phyloP scores from a whole-genome alignment of 192 early-diverging fungal species.

The Coemansia sp. region DNA sequence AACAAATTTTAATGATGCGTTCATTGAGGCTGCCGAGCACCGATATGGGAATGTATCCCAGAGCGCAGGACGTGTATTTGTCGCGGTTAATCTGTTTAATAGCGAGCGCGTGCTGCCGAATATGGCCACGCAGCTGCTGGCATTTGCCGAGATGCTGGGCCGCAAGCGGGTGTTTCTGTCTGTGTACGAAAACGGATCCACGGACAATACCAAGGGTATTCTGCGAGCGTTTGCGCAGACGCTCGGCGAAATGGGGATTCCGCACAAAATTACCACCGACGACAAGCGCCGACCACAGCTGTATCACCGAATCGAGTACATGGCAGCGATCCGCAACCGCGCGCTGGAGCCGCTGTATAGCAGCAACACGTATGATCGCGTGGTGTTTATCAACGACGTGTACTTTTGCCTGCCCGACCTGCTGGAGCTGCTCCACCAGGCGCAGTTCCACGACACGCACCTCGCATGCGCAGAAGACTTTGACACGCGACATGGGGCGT shows the following conservation, averaged over 20 bases:
- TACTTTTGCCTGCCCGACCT: constrained; percentile 52
- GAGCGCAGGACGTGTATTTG: constrained; percentile 1
- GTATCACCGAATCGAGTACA: constrained; percentile 48
- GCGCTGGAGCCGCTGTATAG: constrained; percentile 45
- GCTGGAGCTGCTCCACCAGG: constrained; percentile 51
- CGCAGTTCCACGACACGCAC: constrained; percentile 41
- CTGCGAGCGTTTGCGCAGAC: constrained; percentile 14
- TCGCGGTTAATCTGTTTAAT: constrained; percentile 48
- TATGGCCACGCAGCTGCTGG: constrained; percentile 37
- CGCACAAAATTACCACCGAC: constrained; percentile 26
- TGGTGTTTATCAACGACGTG: constrained; percentile 50
- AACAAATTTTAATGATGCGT: constrained; percentile 16
- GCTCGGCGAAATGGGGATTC: constrained; percentile 16
- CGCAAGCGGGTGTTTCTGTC: constrained; percentile 35
- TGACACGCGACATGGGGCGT: constrained; percentile 23
- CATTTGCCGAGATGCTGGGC: constrained; percentile 35
- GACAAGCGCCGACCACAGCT: background rate
- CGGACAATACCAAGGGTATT: constrained; percentile 37
- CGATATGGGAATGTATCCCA: constrained; percentile 14
- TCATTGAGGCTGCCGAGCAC: constrained; percentile 10
- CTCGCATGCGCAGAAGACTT: constrained; percentile 54
- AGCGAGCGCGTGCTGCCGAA: constrained; percentile 44
- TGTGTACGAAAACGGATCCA: constrained; percentile 52
- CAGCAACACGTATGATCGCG: constrained; percentile 9
- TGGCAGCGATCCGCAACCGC: constrained; percentile 49